Conservation (phyloP, 2,329 filamentous ascomycete genomes). For the Colletotrichum navitas region DNA sequence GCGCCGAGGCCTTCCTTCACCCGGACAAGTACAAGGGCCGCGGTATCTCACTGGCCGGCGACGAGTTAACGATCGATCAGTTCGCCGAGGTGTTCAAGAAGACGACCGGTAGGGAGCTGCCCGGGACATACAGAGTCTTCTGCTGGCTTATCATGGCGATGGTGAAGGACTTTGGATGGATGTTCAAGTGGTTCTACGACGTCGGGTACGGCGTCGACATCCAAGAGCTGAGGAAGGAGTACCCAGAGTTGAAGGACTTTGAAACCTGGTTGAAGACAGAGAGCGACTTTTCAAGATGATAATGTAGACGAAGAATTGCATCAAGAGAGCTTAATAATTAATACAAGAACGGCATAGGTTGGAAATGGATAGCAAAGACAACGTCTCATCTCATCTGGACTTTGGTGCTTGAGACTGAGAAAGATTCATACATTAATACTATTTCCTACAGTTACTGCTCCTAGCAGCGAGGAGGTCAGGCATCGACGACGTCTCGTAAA, state of each 20-base stretch:
- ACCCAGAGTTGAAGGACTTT: constrained; percentile 48
- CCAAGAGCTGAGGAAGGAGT: constrained; percentile 44
- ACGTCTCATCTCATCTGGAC: not conserved
- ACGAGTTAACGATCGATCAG: constrained; percentile 54
- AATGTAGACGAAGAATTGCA: not conserved
- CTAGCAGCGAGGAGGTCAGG: not conserved
- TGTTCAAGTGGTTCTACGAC: constrained; percentile 55
- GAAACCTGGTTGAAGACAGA: constrained; percentile 63
- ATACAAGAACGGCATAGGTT: not conserved
- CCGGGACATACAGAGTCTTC: constrained; percentile 49
- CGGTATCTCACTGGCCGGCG: constrained; percentile 55
- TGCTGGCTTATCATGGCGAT: constrained; percentile 46
- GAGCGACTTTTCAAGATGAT: constrained; percentile 65
- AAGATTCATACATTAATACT: not conserved
- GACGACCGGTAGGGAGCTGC: constrained; percentile 48
- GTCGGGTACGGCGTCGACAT: constrained; percentile 54
- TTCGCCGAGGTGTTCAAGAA: constrained; percentile 50
- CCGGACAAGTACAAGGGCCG: constrained; percentile 49
- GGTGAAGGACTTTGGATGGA: constrained; percentile 50
- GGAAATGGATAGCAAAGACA: too few species aligned
- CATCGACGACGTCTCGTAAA: too few species aligned
- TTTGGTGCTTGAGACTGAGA: not conserved
- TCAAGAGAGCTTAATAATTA: not conserved
- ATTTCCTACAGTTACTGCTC: not conserved
- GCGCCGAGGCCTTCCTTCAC: constrained; percentile 51